Evolutionary conservation across 768 basidiomycete genomes (phyloP).

Genomic region (Agaricus sinodeliciosus): DNA sequence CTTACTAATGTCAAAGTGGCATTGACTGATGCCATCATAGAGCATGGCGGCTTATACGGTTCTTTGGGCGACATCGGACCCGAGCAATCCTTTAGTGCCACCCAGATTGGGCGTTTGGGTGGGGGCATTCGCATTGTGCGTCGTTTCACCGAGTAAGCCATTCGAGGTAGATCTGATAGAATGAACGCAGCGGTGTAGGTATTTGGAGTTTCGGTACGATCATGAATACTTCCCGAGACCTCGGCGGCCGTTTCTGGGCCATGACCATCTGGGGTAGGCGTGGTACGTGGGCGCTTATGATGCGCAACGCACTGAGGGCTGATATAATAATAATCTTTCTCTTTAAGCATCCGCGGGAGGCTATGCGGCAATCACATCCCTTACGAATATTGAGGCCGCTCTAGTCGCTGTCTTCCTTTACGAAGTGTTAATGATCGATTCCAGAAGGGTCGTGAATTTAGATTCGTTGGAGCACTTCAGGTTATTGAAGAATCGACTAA

Average conservation of each 20-base stretch:
- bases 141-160: background rate
- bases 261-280: slow-evolving; percentile 2
- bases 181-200: background rate
- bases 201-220: slow-evolving; percentile 4
- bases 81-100: slow-evolving; percentile 4
- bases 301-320: background rate
- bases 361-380: background rate
- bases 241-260: slow-evolving; percentile 4
- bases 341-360: background rate
- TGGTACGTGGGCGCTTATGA: background rate
- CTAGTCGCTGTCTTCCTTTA: slow-evolving; percentile 1
- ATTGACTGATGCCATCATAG: background rate
- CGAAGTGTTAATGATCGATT: slow-evolving; percentile 4
- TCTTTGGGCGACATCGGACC: slow-evolving; percentile 3
- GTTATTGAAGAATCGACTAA: background rate
- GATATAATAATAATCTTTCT: background rate
- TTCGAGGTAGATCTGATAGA: background rate
- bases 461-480: slow-evolving; percentile 6
- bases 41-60: background rate
- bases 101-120: slow-evolving; percentile 5
- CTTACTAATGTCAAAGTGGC: background rate
- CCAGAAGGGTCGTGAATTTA: slow-evolving; percentile 2
- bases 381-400: slow-evolving; percentile 1
- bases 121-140: slow-evolving; percentile 2
- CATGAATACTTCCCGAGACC: slow-evolving; percentile 4